Percentiles rank a stretch among this genome's conserved stretches.
Conservation (phyloP, 1,139 yeast species). For the Candida albicans region DNA sequence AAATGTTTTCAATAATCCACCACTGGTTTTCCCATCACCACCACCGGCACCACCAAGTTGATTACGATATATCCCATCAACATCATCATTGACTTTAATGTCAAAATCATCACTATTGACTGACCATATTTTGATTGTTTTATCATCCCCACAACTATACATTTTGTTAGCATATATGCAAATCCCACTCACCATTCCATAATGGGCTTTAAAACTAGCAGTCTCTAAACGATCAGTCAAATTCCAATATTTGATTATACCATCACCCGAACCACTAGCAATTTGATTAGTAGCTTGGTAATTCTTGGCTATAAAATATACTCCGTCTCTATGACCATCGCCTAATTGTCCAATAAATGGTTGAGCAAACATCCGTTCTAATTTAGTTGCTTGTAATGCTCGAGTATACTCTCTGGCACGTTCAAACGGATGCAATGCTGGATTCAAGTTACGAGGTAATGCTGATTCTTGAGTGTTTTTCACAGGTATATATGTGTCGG, state of each 20-base stretch:
- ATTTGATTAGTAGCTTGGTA: constrained; percentile 66
- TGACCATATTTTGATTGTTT: constrained; percentile 84
- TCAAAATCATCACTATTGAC: constrained; percentile 46
- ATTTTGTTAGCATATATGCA: constrained; percentile 64
- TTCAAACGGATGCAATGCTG: constrained; percentile 95
- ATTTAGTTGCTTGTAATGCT: constrained; percentile 91
- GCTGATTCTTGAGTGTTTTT: constrained; percentile 86
- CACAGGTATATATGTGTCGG: constrained; percentile 90
- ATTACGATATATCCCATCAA: no score
- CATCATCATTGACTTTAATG: constrained; percentile 33
- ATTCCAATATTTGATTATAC: constrained; percentile 93
- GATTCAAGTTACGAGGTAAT: constrained; percentile 85
- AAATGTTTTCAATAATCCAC: constrained; percentile 70
- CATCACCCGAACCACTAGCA: constrained; percentile 95
- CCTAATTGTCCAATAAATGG: constrained; percentile 97
- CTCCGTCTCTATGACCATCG: constrained; percentile 92
- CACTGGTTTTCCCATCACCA: constrained; percentile 11
- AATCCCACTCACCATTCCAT: constrained; percentile 86
- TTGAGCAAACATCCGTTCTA: constrained; percentile 96
- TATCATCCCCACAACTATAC: constrained; percentile 89
- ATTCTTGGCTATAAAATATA: constrained; percentile 85
- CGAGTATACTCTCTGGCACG: constrained; percentile 94
- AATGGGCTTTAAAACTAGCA: constrained; percentile 82
- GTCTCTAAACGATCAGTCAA: constrained; percentile 70
- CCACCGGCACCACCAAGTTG: constrained; percentile 23